Percentiles rank a stretch among this genome's conserved stretches.
These are phyloP conservation scores for Coelastrella sp. DNA, from an alignment of 139 green algal species.

Conservation along the genomic window DNA sequence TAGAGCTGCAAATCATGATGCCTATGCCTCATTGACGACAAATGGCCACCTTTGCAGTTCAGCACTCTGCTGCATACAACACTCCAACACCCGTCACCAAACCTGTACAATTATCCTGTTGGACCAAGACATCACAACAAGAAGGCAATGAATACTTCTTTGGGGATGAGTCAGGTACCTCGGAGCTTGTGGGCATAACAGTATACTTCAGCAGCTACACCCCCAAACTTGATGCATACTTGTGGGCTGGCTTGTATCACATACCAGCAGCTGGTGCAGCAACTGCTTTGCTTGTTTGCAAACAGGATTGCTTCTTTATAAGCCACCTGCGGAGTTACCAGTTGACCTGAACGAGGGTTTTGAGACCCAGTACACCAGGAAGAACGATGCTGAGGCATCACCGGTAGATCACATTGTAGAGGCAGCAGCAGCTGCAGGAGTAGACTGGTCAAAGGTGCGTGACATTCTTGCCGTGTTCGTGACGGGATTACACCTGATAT, in stretches of 20 bases:
- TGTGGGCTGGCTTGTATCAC: too few species aligned
- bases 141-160: slow-evolving; percentile 15
- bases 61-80: background rate
- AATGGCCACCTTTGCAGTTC: slow-evolving; percentile 3
- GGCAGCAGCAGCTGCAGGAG: background rate
- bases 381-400: slow-evolving; percentile 5
- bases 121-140: slow-evolving; percentile 25
- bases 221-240: too few species aligned
- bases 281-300: too few species aligned
- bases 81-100: slow-evolving; percentile 3
- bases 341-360: slow-evolving; percentile 46
- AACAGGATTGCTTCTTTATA: slow-evolving; percentile 33
- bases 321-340: background rate
- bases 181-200: background rate
- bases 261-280: too few species aligned
- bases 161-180: slow-evolving; percentile 27
- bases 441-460: slow-evolving; percentile 20
- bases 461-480: background rate
- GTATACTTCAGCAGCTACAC: too few species aligned
- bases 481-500: too few species aligned
- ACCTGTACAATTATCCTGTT: slow-evolving; percentile 7
- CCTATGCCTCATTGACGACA: too few species aligned
- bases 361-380: background rate
- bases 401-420: slow-evolving; percentile 40
- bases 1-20: too few species aligned